Evolutionary conservation across 176 grass and related monocot species (phyloP).

Genomic region (Sorghum bicolor): Sorghum_bicolor_NCBIv3 NC_012876.2:19903501-19904000

Average conservation of each 20-base stretch:
- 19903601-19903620: constrained; percentile 82
- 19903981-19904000: constrained; percentile 66
- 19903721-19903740: neutral
- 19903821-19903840: constrained; percentile 92
- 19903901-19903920: constrained; percentile 96
- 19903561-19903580: constrained; percentile 81
- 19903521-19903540: constrained; percentile 91
- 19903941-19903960: constrained; percentile 91
- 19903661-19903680: constrained; percentile 2
- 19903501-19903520: constrained; percentile 95
- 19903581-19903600: constrained; percentile 88
- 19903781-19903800: constrained; percentile 50
- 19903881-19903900: constrained; percentile 93
- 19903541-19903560: constrained; percentile 80
- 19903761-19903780: constrained; percentile 3
- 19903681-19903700: constrained; percentile 1
- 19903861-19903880: constrained; percentile 91
- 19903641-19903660: constrained; percentile 15
- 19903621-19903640: constrained; percentile 81
- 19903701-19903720: constrained; percentile 12
- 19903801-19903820: constrained; percentile 89
- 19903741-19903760: neutral
- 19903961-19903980: constrained; percentile 88
- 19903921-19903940: constrained; percentile 91
- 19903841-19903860: constrained; percentile 81